Evolutionary conservation across 1,139 yeast genomes (phyloP).

Genomic region (Arxiozyma telluris): DNA sequence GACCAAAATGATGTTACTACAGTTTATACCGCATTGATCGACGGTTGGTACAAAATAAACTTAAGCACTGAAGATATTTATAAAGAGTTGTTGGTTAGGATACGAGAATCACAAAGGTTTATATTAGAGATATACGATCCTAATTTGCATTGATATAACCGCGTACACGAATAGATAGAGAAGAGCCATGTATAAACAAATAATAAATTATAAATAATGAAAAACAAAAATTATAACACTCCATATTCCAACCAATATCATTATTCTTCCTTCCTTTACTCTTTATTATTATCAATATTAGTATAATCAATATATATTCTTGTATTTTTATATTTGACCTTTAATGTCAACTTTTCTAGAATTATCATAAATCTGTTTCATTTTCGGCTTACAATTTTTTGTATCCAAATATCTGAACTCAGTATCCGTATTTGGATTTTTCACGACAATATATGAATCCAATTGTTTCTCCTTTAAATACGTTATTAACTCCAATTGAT

Average conservation of each 20-base stretch:
- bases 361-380: conserved; percentile 39
- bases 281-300: no score
- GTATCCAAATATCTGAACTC: conserved; percentile 33
- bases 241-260: not conserved
- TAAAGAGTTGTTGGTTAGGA: conserved; percentile 9
- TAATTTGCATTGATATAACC: not conserved
- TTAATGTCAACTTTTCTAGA: conserved; percentile 75
- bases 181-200: not conserved
- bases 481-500: conserved; percentile 12
- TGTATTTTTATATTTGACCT: conserved; percentile 54
- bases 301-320: conserved; percentile 1
- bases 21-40: conserved; percentile 11
- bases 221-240: not conserved
- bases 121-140: conserved; percentile 9
- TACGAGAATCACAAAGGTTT: conserved; percentile 7
- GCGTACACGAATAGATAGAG: not conserved
- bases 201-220: not conserved
- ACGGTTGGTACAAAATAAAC: conserved; percentile 19
- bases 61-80: conserved; percentile 13
- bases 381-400: conserved; percentile 34
- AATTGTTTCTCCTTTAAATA: conserved; percentile 31
- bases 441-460: conserved; percentile 32
- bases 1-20: not conserved
- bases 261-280: not conserved
- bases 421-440: conserved; percentile 22